These are phyloP conservation scores for Cytauxzoon felis DNA, from an alignment of 169 alveolate species.

Conservation along the genomic window DNA sequence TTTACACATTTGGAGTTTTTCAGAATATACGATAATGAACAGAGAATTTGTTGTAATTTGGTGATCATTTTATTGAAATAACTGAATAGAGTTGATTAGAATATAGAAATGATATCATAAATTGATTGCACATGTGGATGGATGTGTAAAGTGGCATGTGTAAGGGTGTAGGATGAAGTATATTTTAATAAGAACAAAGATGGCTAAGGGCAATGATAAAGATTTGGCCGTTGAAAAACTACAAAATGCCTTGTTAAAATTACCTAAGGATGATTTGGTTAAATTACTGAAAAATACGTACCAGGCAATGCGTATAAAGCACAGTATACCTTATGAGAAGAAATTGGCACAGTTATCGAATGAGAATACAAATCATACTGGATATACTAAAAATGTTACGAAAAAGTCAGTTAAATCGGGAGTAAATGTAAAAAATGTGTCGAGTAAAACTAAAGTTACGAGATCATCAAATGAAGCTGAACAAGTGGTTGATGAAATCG, in stretches of 20 bases:
- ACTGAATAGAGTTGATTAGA: too few relatives aligned
- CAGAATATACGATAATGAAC: too few relatives aligned
- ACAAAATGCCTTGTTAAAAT: slow-evolving; percentile 42
- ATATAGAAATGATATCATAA: too few relatives aligned
- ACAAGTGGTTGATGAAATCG: neutral
- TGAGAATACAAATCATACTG: neutral
- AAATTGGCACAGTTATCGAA: neutral
- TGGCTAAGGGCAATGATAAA: slow-evolving; percentile 28
- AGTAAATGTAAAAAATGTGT: neutral
- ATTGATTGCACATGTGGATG: slow-evolving; percentile 1
- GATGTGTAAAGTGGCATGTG: slow-evolving; percentile 16
- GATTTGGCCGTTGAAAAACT: slow-evolving; percentile 44
- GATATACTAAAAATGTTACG: neutral
- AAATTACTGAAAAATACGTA: slow-evolving; percentile 54
- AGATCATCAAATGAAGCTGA: neutral
- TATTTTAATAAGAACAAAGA: neutral
- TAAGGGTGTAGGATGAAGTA: neutral
- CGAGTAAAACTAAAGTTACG: neutral
- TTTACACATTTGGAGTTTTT: too few relatives aligned
- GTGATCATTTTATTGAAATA: too few relatives aligned
- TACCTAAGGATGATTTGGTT: slow-evolving; percentile 55
- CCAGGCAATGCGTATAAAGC: slow-evolving; percentile 63
- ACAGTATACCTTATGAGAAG: slow-evolving; percentile 45
- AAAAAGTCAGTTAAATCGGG: neutral
- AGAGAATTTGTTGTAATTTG: too few relatives aligned